Conservation (phyloP, 306 rosid genomes). For the Quercus gilva region DNA sequence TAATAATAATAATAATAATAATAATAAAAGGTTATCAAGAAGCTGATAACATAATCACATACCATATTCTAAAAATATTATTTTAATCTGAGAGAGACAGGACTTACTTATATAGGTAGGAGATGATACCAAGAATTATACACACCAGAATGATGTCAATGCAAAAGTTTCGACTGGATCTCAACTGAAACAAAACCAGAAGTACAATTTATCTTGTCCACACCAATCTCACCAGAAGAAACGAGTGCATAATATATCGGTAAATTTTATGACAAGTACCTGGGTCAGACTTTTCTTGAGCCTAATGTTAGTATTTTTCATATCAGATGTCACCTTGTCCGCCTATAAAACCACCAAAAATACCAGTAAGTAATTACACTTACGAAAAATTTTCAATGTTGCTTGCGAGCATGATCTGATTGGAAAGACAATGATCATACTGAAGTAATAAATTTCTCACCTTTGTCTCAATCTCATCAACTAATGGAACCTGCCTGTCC, state of each 20-base stretch:
- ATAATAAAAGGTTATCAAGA: neutral
- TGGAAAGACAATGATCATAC: neutral
- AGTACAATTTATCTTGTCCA: constrained; percentile 12
- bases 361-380: constrained; percentile 13
- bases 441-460: constrained; percentile 27
- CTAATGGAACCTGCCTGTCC: constrained; percentile 82
- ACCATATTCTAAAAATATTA: neutral
- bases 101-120: constrained; percentile 72
- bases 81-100: constrained; percentile 3
- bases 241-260: constrained; percentile 1
- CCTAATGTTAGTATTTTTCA: constrained; percentile 65
- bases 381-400: neutral
- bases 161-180: constrained; percentile 85
- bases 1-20: too few species aligned
- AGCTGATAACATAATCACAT: constrained; percentile 6
- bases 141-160: constrained; percentile 77
- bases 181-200: constrained; percentile 55
- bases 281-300: constrained; percentile 66
- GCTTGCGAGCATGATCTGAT: constrained; percentile 6
- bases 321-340: constrained; percentile 61
- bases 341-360: constrained; percentile 42
- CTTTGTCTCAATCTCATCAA: constrained; percentile 84
- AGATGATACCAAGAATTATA: constrained; percentile 68
- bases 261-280: constrained; percentile 38
- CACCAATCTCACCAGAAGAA: neutral